Evolutionary conservation across 2,329 filamentous ascomycete genomes (phyloP).

Genomic region (Fusarium sp.): DNA sequence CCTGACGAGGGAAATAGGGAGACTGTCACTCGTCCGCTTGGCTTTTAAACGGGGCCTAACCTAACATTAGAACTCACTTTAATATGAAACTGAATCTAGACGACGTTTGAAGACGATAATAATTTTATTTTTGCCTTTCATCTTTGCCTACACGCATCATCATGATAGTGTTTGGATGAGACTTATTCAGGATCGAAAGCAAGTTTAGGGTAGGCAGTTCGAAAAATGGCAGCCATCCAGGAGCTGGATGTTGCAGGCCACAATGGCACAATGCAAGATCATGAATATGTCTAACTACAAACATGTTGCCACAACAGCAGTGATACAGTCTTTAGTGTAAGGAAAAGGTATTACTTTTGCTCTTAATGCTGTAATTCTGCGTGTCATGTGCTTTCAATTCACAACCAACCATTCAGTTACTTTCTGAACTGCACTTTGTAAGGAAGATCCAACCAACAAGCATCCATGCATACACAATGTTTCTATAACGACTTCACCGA

Average conservation of each 20-base stretch:
- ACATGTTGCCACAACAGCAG: not conserved
- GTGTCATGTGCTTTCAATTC: not conserved
- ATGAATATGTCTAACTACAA: not conserved
- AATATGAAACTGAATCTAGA: not conserved
- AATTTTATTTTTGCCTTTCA: not conserved
- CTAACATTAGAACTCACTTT: not conserved
- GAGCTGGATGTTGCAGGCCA: not conserved
- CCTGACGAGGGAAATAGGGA: slow-evolving; percentile 40
- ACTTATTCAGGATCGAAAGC: not conserved
- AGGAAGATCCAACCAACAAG: not conserved
- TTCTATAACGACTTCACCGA: not conserved
- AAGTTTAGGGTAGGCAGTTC: not conserved
- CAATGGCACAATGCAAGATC: not conserved
- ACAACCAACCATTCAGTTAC: not conserved
- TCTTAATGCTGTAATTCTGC: not conserved
- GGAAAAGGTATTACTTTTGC: not conserved
- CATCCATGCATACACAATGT: not conserved
- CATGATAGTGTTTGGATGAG: not conserved
- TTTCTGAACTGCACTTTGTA: not conserved
- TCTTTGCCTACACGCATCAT: not conserved
- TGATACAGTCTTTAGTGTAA: not conserved
- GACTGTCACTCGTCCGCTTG: slow-evolving; percentile 28
- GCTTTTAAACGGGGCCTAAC: not conserved
- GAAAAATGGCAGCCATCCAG: not conserved
- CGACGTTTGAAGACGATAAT: not conserved